Base-by-base conservation (phyloP, 805 yeast species). In the Danielia reshetovae region DNA sequence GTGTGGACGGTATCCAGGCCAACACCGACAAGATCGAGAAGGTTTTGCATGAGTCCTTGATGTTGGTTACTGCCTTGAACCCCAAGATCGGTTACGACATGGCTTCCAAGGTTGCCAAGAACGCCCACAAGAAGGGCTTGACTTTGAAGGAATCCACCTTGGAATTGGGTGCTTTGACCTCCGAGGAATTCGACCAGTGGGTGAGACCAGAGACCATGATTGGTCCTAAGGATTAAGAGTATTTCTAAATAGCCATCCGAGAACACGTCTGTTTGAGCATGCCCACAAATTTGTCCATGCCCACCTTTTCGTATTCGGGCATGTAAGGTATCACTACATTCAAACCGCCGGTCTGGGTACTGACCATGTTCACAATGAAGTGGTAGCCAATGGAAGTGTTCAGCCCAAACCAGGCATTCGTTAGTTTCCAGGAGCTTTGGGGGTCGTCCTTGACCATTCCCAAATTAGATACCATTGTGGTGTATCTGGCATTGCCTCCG, bases 61-160 rank as follows among this genome's bases (percentile, higher is more conserved):
- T 93, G 98, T 78, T 93, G 69, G 98, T 93, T 34, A 93, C 98
- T 39, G 97, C 98, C 17, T 77, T 93, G 60, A 93, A 93, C 79
- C 97, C 98, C 55, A 88, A 90, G 81, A 93, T 93, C 54, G 98
- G 98, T 56, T 93, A 93, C 71, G 98, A 93, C 60, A 77, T 81
- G 52, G 97, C 98, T 39, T 87, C 97, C 40, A 89, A 90, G 79
- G 90, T 88, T 35, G 98, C 98, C 51, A 93, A 93, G 77, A 86
- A 93, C 61, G 98, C 98, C 32, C 97, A 93, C 79, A 84, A 89
- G 73, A 88, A 93, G 75, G 96, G 97, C 18, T 74, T 90, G 54
- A 93, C 98, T 29, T 77, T 93, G 68, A 93, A 93, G 72, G 85
- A 88, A 66, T 80, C 95, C 45, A 96, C 97, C 42, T 71, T 93